Evolutionary conservation across 305 asterid genomes (phyloP).

Genomic region (Fraxinus albicans): DNA sequence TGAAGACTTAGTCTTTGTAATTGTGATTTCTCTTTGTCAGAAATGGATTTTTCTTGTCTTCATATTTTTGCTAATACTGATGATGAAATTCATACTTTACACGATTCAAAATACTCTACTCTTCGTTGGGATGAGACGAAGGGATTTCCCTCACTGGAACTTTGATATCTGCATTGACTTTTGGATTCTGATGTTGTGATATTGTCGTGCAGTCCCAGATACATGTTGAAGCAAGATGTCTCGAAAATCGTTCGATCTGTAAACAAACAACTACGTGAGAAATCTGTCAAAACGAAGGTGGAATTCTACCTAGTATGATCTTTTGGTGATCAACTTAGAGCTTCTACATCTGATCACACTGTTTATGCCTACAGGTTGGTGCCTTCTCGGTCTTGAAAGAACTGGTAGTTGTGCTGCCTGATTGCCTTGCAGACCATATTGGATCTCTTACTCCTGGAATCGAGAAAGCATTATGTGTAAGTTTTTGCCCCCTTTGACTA

Average conservation of each 20-base stretch:
- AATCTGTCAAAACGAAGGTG: constrained; percentile 97
- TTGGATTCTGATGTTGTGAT: constrained; percentile 16
- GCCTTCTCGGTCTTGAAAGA: constrained; percentile 95
- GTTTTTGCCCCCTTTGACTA: constrained; percentile 29
- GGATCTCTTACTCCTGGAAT: constrained; percentile 95
- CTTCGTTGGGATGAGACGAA: constrained; percentile 3
- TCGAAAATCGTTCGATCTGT: constrained; percentile 92
- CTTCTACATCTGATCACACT: constrained; percentile 16
- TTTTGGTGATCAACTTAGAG: constrained; percentile 15
- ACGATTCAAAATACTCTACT: background rate
- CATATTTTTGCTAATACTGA: background rate
- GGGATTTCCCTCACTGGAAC: constrained; percentile 11
- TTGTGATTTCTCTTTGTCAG: background rate
- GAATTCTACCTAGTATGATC: constrained; percentile 5
- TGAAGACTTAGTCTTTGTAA: background rate
- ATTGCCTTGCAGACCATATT: constrained; percentile 97
- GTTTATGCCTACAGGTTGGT: constrained; percentile 68
- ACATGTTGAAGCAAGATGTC: constrained; percentile 92
- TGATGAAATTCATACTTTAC: background rate
- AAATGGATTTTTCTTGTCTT: background rate
- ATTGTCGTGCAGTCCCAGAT: constrained; percentile 71
- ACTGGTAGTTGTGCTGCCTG: constrained; percentile 93
- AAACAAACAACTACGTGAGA: constrained; percentile 90
- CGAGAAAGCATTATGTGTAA: constrained; percentile 91
- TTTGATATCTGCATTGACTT: background rate